Base-by-base conservation (phyloP, 768 basidiomycete genomes). In the Pleurotus platypus region DNA sequence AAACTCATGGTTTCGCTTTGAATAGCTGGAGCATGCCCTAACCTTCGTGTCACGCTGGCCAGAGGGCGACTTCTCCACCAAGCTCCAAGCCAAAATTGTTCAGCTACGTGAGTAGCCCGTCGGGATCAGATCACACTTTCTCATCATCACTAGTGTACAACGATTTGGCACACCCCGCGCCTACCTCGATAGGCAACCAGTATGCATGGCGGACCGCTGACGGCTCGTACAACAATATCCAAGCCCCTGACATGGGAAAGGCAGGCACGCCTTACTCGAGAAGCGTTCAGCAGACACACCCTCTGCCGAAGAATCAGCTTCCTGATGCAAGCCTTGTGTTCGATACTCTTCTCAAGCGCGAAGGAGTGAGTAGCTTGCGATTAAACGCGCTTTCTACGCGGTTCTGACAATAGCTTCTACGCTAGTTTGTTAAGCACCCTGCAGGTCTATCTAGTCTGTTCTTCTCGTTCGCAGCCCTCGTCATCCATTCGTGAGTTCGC, bases 251-350 rank as follows among this genome's bases (percentile, higher is more conserved):
- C 58, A 68, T 94, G 72, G 93, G 93, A 46, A 86, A 85, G 73
- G 89, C 92, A 2, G 82, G 84, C 4, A 84, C 79, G 11, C 86
- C 92, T 0, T 94, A 94, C 66, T 79, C 90, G n/a, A 83, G 92
- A 20, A 92, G 87, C 46, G 92, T 93, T 20, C 87, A 90, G 61
- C 86, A 89, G 65, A 67, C 56, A 1, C 78, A 86, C 58, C 80
- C 88, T 2, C 72, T 90, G 2, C 86, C 90, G 0, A 72, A 66
- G 46, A 82, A 87, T 63, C 82, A 85, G 57, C 74, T 93, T 26
- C 92, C 92, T 0, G 92, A 94, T 69, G 72, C 92, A 13, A 89
- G 89, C 8, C 73, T 93, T 11, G 70, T 94, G 24, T 95, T 91
- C 49, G 92, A 94, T 69, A 83, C 87, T 2, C 78, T 94, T 1